phyloP scores from a whole-genome alignment of 2,329 filamentous ascomycete species.

The Colletotrichum sp. region DNA sequence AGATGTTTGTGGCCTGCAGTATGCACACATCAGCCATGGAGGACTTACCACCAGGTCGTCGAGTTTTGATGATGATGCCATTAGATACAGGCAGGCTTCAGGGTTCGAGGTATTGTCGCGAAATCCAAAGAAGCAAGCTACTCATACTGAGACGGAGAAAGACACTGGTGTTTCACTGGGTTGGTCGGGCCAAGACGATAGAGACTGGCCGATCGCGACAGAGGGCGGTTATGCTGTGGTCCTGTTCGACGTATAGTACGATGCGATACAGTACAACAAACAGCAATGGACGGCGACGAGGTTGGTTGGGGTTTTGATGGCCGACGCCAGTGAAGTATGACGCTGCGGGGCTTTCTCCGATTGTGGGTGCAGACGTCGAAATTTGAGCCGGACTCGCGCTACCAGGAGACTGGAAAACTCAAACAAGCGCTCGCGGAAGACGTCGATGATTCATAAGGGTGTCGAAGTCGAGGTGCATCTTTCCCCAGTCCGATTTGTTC shows the following conservation, averaged over 20 bases:
- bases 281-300: background rate
- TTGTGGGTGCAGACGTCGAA: background rate
- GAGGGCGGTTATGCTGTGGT: background rate
- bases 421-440: background rate
- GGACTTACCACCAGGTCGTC: constrained; percentile 17
- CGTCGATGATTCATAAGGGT: constrained; percentile 6
- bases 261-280: background rate
- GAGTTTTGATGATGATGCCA: constrained; percentile 11
- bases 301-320: background rate
- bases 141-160: background rate
- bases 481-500: background rate
- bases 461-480: background rate
- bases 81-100: background rate
- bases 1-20: background rate
- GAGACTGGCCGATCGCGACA: background rate
- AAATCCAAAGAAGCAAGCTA: constrained; percentile 1
- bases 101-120: constrained; percentile 17
- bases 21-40: background rate
- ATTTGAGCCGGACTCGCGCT: background rate
- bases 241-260: background rate
- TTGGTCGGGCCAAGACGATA: background rate
- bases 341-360: background rate
- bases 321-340: background rate
- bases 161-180: background rate
- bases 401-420: background rate